Evolutionary conservation across 768 basidiomycete species (phyloP), one percentile per base, ranked within the genome.

Genomic region (Tulasnella sp.): DNA sequence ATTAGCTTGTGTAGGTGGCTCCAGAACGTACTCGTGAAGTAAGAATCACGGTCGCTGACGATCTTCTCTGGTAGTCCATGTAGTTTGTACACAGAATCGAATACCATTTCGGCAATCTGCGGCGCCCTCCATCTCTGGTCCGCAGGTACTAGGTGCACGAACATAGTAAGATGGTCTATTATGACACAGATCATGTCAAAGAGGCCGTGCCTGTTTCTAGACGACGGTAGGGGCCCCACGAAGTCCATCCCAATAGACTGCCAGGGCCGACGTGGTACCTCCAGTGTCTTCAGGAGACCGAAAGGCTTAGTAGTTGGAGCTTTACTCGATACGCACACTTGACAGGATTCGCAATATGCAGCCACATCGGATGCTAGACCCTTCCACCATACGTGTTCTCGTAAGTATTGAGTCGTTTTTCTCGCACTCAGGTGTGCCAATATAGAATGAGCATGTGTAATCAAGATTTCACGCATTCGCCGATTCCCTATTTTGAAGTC

Each of bases 1-100:
- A 83, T 80, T 3, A 82, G 78, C 9, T 44, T 32, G 71, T 81
- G 75, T 4, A 86, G 78, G 0, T 80, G 80, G 11, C 67, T 73
- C 86, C 86, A 86, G 81, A 86, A 86, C 0, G n/a, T 6, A 0
- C 82, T 83, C 0, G 84, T 82, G 79, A 86, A 86, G 7, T 83
- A 79, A 0, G 81, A 79, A 73, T 85, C 83, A 15, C 84, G 78
- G 75, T 86, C 83, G 13, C 81, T 82, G 20, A 87, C 80, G 40
- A 87, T 84, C 3, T 16, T 15, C 0, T 67, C 23, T 1, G 80
- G 83, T 0, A 81, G 73, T 6, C 83, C 83, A 71, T 81, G 80
- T 6, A 72, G 42, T 57, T 78, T 74, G 35, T 75, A 78, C 9
- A 78, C 77, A 5, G 57, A 15, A 4, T 74, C 67, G 29, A 75